phyloP scores from a whole-genome alignment of 2,329 filamentous ascomycete species.

The Alternaria ventricosa region DNA sequence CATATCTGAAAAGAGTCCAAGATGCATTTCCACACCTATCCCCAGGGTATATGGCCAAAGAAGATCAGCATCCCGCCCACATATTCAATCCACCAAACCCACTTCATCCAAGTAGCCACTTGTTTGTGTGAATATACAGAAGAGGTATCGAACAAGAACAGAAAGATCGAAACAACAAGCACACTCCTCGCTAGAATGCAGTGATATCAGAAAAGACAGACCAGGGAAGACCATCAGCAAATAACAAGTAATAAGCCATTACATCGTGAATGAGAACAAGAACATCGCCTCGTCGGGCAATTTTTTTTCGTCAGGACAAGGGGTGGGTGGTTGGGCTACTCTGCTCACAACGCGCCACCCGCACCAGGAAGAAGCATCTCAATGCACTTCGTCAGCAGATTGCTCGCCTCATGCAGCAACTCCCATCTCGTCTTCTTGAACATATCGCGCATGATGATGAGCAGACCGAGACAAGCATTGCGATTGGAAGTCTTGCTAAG shows the following conservation, averaged over 20 bases:
- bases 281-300: neutral
- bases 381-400: slow-evolving; percentile 81
- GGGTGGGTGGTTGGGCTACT: neutral
- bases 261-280: slow-evolving; percentile 14
- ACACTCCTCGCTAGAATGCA: slow-evolving; percentile 21
- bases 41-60: slow-evolving; percentile 22
- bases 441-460: slow-evolving; percentile 81
- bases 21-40: slow-evolving; percentile 10
- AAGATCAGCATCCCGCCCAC: slow-evolving; percentile 8
- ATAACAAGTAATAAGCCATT: slow-evolving; percentile 4
- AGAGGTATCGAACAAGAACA: slow-evolving; percentile 13
- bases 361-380: slow-evolving; percentile 57
- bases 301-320: neutral
- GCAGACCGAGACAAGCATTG: slow-evolving; percentile 80
- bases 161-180: neutral
- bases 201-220: slow-evolving; percentile 12
- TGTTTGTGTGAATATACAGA: slow-evolving; percentile 6
- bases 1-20: neutral
- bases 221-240: neutral
- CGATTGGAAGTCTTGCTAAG: slow-evolving; percentile 75
- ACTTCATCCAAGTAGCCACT: slow-evolving; percentile 3
- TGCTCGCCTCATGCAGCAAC: slow-evolving; percentile 84
- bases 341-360: slow-evolving; percentile 12
- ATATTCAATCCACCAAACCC: neutral
- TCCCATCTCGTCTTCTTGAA: slow-evolving; percentile 90